These are phyloP conservation scores for Boletus rubroflammeus DNA, from an alignment of 768 basidiomycete genomes.

Conservation along the genomic window DNA sequence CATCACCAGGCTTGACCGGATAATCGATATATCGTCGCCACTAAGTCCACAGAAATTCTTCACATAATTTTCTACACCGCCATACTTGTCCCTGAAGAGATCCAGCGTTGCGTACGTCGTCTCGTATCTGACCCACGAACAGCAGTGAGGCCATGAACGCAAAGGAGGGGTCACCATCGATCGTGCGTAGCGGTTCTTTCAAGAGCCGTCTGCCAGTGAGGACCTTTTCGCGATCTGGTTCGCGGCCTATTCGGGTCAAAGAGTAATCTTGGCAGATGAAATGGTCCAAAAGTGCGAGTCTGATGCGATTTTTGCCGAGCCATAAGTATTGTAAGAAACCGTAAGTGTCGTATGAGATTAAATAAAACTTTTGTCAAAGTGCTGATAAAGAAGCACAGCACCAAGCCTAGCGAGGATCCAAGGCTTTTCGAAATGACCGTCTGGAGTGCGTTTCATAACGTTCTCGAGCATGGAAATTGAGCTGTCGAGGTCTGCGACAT, in stretches of 20 bases:
- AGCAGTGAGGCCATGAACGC: neutral
- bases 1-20: constrained; percentile 56
- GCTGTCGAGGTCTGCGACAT: too few relatives aligned
- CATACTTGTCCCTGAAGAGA: constrained; percentile 60
- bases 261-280: constrained; percentile 71
- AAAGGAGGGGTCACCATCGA: neutral
- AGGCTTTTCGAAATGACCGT: too few relatives aligned
- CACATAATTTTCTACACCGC: constrained; percentile 63
- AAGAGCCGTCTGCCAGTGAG: constrained; percentile 63
- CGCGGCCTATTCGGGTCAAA: constrained; percentile 73
- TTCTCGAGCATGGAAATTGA: too few relatives aligned
- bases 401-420: too few relatives aligned
- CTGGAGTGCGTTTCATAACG: too few relatives aligned
- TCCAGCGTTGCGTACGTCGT: constrained; percentile 73
- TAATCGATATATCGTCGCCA: constrained; percentile 57
- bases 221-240: constrained; percentile 69
- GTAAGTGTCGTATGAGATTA: too few relatives aligned
- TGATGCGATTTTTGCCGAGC: too few relatives aligned
- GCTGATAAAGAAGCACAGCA: too few relatives aligned
- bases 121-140: constrained; percentile 45
- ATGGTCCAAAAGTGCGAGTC: too few relatives aligned
- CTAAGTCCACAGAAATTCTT: constrained; percentile 53
- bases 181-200: constrained; percentile 54
- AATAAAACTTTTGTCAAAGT: too few relatives aligned
- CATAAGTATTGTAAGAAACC: too few relatives aligned